phyloP scores from a whole-genome alignment of 352 stramenopile genomes.

The Globisporangium heterothallicum region DNA sequence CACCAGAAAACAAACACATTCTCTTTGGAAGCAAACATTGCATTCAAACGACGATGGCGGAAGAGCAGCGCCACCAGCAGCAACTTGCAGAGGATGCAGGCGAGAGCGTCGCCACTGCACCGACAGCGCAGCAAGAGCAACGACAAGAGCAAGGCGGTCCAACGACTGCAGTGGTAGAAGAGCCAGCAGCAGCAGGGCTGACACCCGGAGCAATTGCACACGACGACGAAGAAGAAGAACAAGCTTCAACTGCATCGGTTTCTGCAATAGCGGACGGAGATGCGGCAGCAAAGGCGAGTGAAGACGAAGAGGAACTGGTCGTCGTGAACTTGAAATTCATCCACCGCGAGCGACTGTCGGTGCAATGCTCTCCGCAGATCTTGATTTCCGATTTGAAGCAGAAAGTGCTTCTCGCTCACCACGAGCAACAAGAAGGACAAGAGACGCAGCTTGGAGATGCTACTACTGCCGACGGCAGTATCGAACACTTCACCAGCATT shows the following conservation, averaged over 20 bases:
- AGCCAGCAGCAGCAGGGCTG: not conserved
- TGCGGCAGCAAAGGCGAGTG: not conserved
- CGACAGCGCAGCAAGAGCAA: too few relatives aligned
- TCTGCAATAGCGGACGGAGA: not conserved
- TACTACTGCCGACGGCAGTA: not conserved
- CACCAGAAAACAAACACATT: too few relatives aligned
- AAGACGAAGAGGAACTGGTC: slow-evolving; percentile 4
- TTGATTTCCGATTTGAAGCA: slow-evolving; percentile 23
- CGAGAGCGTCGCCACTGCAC: too few relatives aligned
- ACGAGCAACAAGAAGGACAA: not conserved
- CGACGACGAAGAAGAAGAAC: slow-evolving; percentile 9
- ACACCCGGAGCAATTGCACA: too few relatives aligned
- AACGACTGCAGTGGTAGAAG: not conserved
- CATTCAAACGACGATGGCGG: not conserved
- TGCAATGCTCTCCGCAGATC: slow-evolving; percentile 17
- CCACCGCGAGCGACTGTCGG: slow-evolving; percentile 21
- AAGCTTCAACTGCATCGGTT: not conserved
- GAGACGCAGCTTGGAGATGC: not conserved
- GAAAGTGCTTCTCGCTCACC: slow-evolving; percentile 10
- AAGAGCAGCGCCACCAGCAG: not conserved
- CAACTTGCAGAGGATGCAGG: too few relatives aligned
- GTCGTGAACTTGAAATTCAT: slow-evolving; percentile 44
- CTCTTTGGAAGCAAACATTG: too few relatives aligned
- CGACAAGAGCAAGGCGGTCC: too few relatives aligned
- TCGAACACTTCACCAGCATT: not conserved